These are phyloP conservation scores for Cladosporium sphaerospermum DNA, from an alignment of 2,329 filamentous ascomycete species.

Conservation along the genomic window DNA sequence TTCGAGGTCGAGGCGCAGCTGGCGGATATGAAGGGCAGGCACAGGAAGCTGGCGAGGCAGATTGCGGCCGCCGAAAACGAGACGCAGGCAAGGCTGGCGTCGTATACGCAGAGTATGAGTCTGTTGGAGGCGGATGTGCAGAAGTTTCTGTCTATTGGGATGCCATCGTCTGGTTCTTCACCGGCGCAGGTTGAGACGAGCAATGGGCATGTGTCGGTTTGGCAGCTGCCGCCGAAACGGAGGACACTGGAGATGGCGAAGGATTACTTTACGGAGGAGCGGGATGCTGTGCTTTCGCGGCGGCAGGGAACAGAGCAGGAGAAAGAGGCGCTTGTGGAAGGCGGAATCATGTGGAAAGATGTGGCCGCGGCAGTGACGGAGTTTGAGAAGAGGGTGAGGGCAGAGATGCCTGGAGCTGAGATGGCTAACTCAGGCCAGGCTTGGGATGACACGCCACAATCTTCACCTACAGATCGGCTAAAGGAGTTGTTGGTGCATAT, in stretches of 20 bases:
- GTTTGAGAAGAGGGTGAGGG: constrained; percentile 60
- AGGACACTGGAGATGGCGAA: constrained; percentile 65
- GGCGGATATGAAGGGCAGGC: constrained; percentile 53
- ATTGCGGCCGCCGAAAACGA: constrained; percentile 59
- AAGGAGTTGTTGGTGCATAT: constrained; percentile 48
- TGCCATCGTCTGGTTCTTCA: constrained; percentile 11
- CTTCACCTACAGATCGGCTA: constrained; percentile 20
- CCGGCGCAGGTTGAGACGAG: constrained; percentile 10
- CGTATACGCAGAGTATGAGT: constrained; percentile 61
- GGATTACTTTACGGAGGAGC: constrained; percentile 63
- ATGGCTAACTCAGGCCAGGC: constrained; percentile 18
- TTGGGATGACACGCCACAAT: constrained; percentile 24
- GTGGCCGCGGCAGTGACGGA: constrained; percentile 53
- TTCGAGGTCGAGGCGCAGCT: constrained; percentile 59
- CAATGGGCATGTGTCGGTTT: constrained; percentile 23
- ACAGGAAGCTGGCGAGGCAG: constrained; percentile 53
- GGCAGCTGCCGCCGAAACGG: constrained; percentile 55
- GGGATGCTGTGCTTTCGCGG: constrained; percentile 49
- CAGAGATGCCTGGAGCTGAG: constrained; percentile 42
- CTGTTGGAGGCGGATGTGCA: constrained; percentile 60
- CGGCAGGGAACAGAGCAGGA: constrained; percentile 56
- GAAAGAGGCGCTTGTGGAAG: constrained; percentile 59
- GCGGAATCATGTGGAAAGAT: constrained; percentile 60
- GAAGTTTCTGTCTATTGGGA: constrained; percentile 43
- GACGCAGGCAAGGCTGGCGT: constrained; percentile 64